These are phyloP conservation scores for Clavispora santaluciae DNA, from an alignment of 805 yeast genomes.

Conservation along the genomic window DNA sequence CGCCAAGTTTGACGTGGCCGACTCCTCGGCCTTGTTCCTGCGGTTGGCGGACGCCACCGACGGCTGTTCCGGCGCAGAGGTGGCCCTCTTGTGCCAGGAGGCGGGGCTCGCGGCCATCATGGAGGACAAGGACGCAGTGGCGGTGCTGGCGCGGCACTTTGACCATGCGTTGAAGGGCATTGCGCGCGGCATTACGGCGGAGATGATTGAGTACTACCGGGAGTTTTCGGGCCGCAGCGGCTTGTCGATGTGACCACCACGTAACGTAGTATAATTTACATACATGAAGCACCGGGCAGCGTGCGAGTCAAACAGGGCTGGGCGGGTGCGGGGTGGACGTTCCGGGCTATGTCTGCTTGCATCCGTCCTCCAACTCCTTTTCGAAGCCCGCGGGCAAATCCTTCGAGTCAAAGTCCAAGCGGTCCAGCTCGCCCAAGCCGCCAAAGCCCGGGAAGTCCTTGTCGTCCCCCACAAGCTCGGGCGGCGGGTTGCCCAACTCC, in stretches of 20 bases:
- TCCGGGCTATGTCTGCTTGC: slow-evolving; percentile 38
- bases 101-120: slow-evolving; percentile 94
- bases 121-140: slow-evolving; percentile 55
- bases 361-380: slow-evolving; percentile 52
- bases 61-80: slow-evolving; percentile 97
- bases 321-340: too few relatives aligned
- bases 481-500: slow-evolving; percentile 76
- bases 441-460: slow-evolving; percentile 44
- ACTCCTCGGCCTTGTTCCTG: slow-evolving; percentile 40
- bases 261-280: too few relatives aligned
- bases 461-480: slow-evolving; percentile 61
- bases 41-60: slow-evolving; percentile 61
- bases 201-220: slow-evolving; percentile 74
- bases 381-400: slow-evolving; percentile 52
- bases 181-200: slow-evolving; percentile 75
- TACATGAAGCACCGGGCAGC: too few relatives aligned
- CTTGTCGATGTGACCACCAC: slow-evolving; percentile 16
- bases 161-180: slow-evolving; percentile 63
- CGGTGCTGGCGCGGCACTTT: slow-evolving; percentile 64
- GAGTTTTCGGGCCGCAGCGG: slow-evolving; percentile 46
- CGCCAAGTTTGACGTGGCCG: slow-evolving; percentile 51
- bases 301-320: too few relatives aligned
- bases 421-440: slow-evolving; percentile 35
- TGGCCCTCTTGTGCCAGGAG: slow-evolving; percentile 86
- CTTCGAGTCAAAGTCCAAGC: slow-evolving; percentile 44